Evolutionary conservation across 2,329 filamentous ascomycete genomes (phyloP), one percentile per base, ranked within the genome.

Genomic region (Delphinella strobiligena): DNA sequence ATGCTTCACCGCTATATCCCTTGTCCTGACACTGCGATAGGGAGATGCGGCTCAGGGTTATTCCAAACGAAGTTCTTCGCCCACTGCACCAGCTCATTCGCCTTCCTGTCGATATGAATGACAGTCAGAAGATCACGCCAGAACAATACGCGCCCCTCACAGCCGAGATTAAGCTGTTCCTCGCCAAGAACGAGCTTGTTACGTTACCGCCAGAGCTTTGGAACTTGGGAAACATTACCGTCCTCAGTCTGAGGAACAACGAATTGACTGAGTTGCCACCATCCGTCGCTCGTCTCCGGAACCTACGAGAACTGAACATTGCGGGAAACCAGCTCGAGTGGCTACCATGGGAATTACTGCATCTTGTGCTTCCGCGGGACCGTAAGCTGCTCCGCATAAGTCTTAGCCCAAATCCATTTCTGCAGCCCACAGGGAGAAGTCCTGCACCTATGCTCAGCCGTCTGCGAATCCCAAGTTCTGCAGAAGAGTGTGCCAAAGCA

Each of bases 191-290:
- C 50, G 53, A 56, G 0, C 64, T 86, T 3, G 57, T 54, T 2
- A 60, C 61, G 11, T 61, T 82, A 2, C 80, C 81, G 0, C 62
- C 65, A 2, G 70, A 73, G 35, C 56, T 85, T 2, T 80, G 82
- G 50, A 67, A 72, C 34, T 60, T 85, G 2, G 61, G 74, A 16
- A 63, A 75, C 48, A 61, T 85, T 19, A 78, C 73, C 0, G 71
- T 78, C 12, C 67, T 86, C 10, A 82, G 72, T 48, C 63, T 86
- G 12, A 74, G 81, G 27, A 72, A 68, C 44, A 84, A 84, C 49
- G 55, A 66, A 17, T 64, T 86, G 11, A 61, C 60, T 0, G 71
- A 80, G 50, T 59, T 86, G 2, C 75, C 81, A 1, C 62, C 74
- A 0, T 64, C 67, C 3, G 74, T 85, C 36, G 64, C 62, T 16